Base-by-base conservation (phyloP, 202 grass and related monocot species). In the Panicum virgatum region DNA sequence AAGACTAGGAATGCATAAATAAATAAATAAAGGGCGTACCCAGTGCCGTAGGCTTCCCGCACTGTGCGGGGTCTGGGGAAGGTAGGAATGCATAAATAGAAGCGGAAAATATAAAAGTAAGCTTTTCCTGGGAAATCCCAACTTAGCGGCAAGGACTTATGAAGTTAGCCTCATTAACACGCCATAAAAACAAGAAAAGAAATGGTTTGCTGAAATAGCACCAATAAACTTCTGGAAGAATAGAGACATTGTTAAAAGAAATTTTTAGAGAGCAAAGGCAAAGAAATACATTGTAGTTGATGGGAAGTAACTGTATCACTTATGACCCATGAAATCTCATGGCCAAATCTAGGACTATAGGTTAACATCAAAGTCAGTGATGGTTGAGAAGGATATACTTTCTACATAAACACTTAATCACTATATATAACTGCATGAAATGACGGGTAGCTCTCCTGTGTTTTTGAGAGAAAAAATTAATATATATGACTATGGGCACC, bases 71-170 rank as follows among this genome's bases (percentile, higher is more conserved):
- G n/a, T n/a, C n/a, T n/a, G n/a, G n/a, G n/a, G n/a, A n/a, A n/a
- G n/a, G n/a, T 59, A 71, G 23, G 30, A 68, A 64, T 57, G 44
- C 39, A 72, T 59, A 78, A 42, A 29, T 80, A 46, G 16, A 66
- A 47, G 14, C 34, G 18, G 32, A 88, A 69, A 69, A 14, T 39
- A 30, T 61, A 68, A 66, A 9, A 76, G 69, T 9, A 51, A 75
- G 43, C 43, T 84, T 75, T 20, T 11, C 40, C 23, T 62, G 44
- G 25, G 5, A 84, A 69, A 80, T 54, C 19, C 10, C 5, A 75
- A 51, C 48, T 64, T 83, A 82, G 53, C 36, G 45, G 72, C 30
- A 26, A 54, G 8, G 23, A 69, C 36, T 50, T 82, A 43, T 69
- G 16, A 82, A 66, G 58, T 47, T 54, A 56, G n/a, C 63, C 18